phyloP scores from a whole-genome alignment of 306 rosid species.

The Glycine tomentella region DNA sequence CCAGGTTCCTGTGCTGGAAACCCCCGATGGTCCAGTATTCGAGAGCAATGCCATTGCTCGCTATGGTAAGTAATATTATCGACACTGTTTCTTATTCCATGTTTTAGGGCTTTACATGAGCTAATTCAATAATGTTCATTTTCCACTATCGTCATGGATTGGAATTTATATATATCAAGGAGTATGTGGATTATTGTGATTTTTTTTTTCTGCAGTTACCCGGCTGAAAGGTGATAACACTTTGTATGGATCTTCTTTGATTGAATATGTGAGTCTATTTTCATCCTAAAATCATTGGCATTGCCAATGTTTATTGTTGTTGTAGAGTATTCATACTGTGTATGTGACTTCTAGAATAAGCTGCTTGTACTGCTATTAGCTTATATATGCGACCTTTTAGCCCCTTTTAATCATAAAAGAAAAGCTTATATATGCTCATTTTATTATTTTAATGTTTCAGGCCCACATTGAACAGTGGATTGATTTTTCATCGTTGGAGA shows the following conservation, averaged over 20 bases:
- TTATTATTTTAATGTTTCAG: conserved; percentile 50
- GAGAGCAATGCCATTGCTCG: conserved; percentile 96
- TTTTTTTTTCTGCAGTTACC: conserved; percentile 67
- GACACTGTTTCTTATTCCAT: no score
- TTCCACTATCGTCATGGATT: not conserved
- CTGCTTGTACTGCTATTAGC: not conserved
- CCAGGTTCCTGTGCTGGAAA: conserved; percentile 80
- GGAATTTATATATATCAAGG: not conserved
- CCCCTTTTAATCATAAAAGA: no score
- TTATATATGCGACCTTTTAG: no score
- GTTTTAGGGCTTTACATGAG: not conserved
- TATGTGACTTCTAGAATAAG: no score
- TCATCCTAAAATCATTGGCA: not conserved
- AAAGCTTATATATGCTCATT: not conserved
- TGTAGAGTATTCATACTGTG: not conserved
- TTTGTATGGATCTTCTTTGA: conserved; percentile 69
- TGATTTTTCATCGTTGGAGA: conserved; percentile 78
- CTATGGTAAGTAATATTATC: conserved; percentile 53
- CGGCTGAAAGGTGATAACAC: conserved; percentile 59
- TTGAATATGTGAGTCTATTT: conserved; percentile 64
- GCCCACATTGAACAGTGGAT: conserved; percentile 90
- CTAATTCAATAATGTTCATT: not conserved
- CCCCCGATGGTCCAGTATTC: conserved; percentile 78
- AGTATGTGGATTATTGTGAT: not conserved
- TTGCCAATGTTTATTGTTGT: not conserved